Base-by-base conservation (phyloP, 2,329 filamentous ascomycete genomes). In the Blumeria hordei region DNA sequence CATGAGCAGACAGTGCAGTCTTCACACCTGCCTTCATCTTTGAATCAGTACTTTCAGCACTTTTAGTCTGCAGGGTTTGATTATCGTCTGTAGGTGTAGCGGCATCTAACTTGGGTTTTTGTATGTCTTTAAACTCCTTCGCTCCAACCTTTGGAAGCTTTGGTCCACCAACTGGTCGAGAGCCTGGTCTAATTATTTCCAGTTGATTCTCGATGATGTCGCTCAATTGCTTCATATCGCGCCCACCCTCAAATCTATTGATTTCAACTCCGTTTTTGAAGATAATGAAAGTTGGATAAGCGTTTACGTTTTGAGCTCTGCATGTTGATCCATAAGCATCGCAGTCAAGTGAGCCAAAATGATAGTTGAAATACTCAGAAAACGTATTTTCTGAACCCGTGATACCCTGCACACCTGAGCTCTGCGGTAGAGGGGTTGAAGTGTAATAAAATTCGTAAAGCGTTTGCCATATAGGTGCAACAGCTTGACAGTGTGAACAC, bases 361-460 rank as follows among this genome's bases (percentile, higher is more conserved):
- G 80, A 68, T 94, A 90, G 68, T 90, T 80, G 69, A 96, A 96
- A 67, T 80, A 92, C 55, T 81, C 74, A 35, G 81, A 80, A 64
- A 95, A 95, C 33, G 69, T 68, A 43, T 75, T 69, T 14, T 69
- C 64, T 59, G 70, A 76, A 61, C 67, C 71, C 62, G 69, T 72
- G 62, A 66, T 69, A 21, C 68, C 52, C 68, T 58, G 72, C 68
- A 53, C 54, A 5, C 60, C 41, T 12, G 59, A 51, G 10, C 57
- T 58, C 45, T 62, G 55, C 28, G 64, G 61, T 10, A 81, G 70
- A 14, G 83, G 82, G 62, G 87, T 81, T 39, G 86, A 92, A 39
- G 88, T 95, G 70, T 86, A 62, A 51, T 62, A 98, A 68, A 81
- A 95, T 70, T 98, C 92, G 73, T 96, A 94, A 12, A 90, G 69